These are phyloP conservation scores for Hemileccinum rubropunctum DNA, from an alignment of 768 basidiomycete genomes.

Conservation along the genomic window DNA sequence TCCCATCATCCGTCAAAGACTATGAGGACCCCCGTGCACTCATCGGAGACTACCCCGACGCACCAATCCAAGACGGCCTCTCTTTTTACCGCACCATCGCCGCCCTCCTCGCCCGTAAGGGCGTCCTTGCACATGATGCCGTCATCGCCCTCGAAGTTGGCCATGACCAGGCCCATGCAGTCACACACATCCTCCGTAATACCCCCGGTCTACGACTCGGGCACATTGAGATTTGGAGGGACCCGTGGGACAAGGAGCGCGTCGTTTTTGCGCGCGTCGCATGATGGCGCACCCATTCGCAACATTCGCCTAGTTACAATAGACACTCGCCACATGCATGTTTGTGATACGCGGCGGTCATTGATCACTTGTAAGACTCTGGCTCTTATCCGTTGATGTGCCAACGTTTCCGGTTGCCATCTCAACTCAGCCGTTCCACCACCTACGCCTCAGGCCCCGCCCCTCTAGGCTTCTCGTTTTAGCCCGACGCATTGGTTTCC, in stretches of 20 bases:
- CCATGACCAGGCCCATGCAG: constrained; percentile 61
- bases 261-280: constrained; percentile 58
- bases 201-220: constrained; percentile 40
- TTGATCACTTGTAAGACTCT: no score
- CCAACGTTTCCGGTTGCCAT: constrained; percentile 9
- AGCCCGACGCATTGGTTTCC: constrained; percentile 8
- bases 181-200: constrained; percentile 53
- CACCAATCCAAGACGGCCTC: constrained; percentile 46
- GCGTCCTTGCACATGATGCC: constrained; percentile 51
- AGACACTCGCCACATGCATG: not conserved
- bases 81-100: constrained; percentile 74
- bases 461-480: constrained; percentile 1
- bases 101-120: constrained; percentile 48
- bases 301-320: constrained; percentile 15
- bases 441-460: not conserved
- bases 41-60: constrained; percentile 60
- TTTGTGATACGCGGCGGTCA: not conserved
- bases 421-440: constrained; percentile 11
- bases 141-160: constrained; percentile 81
- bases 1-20: constrained; percentile 67
- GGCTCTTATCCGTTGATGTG: not conserved
- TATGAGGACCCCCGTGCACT: constrained; percentile 84
- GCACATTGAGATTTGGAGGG: constrained; percentile 66
- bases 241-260: constrained; percentile 76
- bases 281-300: constrained; percentile 20